Evolutionary conservation across 2,329 filamentous ascomycete genomes (phyloP), one percentile per base, ranked within the genome.

Genomic region (Pyricularia pennisetigena): DNA sequence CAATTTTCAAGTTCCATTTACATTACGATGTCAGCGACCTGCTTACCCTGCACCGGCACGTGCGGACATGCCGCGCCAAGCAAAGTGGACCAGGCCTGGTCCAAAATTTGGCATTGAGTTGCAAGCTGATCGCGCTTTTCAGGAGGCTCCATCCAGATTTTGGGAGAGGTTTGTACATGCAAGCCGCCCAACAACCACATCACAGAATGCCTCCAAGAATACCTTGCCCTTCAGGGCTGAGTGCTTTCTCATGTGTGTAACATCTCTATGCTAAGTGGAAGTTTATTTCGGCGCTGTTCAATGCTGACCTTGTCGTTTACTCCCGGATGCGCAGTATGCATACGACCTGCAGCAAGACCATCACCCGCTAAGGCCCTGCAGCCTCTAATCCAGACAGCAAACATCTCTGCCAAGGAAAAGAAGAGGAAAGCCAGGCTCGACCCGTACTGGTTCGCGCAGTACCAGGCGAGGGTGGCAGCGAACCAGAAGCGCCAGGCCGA

Each of bases 391-490:
- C 87, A 92, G 72, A 86, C 86, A 70, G 89, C 90, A 66, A 87
- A 86, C 72, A 76, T 89, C 26, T 86, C 87, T 57, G 80, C 80
- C 67, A 83, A 87, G 72, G 86, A 91, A 72, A 86, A 86, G 79
- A 88, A 88, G 76, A 85, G 86, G 70, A 83, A 86, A 71, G 86
- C 85, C 69, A 88, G 90, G 76, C 86, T 87, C 75, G 93, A 98
- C 74, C 93, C 93, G 0, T 97, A 96, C 76, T 84, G 89, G 69
- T 86, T 90, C 79, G 90, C 90, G 3, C 92, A 96, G 78, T 89
- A 92, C 35, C 87, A 90, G 74, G 92, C 93, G 76, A 89, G 92
- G 70, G 97, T 94, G 79, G 88, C 90, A 12, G 92, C 90, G 72
- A 97, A 97, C 76, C 77, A 94, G 64, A 86, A 90, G 74, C 88